Percentiles rank a stretch among this genome's conserved stretches.
These are phyloP conservation scores for Acrocalymma vagum DNA, from an alignment of 2,329 filamentous ascomycete genomes.

Conservation along the genomic window DNA sequence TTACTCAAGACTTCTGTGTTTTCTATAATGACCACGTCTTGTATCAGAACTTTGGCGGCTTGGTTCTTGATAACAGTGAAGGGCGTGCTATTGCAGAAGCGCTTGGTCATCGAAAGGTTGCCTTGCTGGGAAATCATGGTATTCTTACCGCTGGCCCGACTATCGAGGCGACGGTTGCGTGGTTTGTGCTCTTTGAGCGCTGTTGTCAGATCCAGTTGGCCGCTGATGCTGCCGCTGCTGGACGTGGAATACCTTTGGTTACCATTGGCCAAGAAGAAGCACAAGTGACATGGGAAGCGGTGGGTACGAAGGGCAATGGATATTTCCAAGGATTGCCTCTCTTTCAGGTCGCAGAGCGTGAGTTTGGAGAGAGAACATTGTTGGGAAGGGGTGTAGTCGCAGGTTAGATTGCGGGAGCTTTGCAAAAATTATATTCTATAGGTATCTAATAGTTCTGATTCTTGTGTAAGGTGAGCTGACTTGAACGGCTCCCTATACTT, in stretches of 20 bases:
- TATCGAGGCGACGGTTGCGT: constrained; percentile 56
- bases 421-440: too few species aligned
- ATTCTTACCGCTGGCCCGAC: constrained; percentile 53
- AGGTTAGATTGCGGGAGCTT: too few species aligned
- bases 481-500: too few species aligned
- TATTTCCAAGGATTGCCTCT: constrained; percentile 19
- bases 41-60: constrained; percentile 56
- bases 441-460: too few species aligned
- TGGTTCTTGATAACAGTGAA: constrained; percentile 57
- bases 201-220: constrained; percentile 58
- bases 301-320: constrained; percentile 11
- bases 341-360: constrained; percentile 18
- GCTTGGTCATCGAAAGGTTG: constrained; percentile 55
- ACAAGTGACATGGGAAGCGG: constrained; percentile 14
- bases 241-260: not conserved
- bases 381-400: constrained; percentile 17
- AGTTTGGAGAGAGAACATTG: constrained; percentile 17
- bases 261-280: constrained; percentile 22
- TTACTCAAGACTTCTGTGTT: constrained; percentile 61
- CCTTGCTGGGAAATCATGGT: constrained; percentile 58
- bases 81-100: constrained; percentile 53
- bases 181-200: constrained; percentile 57
- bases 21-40: constrained; percentile 57
- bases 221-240: constrained; percentile 6
- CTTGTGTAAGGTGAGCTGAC: too few species aligned